These are phyloP conservation scores for Naematelia encephala DNA, from an alignment of 768 basidiomycete genomes.

Conservation along the genomic window DNA sequence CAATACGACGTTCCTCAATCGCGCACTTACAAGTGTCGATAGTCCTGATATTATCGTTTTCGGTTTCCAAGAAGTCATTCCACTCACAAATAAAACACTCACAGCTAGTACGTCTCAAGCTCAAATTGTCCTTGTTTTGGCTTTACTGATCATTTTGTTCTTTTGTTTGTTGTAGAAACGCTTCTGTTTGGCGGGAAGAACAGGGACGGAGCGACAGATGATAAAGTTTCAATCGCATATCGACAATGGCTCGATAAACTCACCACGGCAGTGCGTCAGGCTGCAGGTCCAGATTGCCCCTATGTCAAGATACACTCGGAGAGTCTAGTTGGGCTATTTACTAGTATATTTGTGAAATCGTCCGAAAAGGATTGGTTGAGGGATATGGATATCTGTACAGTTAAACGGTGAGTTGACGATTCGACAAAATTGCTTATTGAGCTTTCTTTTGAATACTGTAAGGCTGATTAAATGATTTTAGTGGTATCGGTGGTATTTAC, in stretches of 20 bases:
- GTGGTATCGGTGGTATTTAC: conserved; percentile 87
- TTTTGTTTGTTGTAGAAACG: conserved; percentile 57
- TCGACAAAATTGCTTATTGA: too few relatives aligned
- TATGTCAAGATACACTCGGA: conserved; percentile 82
- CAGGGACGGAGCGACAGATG: conserved; percentile 62
- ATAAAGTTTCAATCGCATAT: conserved; percentile 82
- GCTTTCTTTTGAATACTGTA: too few relatives aligned
- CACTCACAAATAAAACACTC: conserved; percentile 88
- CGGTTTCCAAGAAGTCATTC: conserved; percentile 94
- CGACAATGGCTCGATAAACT: conserved; percentile 84
- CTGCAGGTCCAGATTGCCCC: conserved; percentile 68
- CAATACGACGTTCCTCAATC: conserved; percentile 78
- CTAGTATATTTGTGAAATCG: conserved; percentile 64
- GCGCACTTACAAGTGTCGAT: conserved; percentile 68
- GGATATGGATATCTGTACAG: conserved; percentile 69
- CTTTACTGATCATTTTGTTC: not conserved
- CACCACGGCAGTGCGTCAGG: conserved; percentile 64
- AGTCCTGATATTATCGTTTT: conserved; percentile 85
- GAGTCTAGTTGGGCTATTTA: conserved; percentile 85
- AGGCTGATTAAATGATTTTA: conserved; percentile 7
- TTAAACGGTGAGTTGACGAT: conserved; percentile 62
- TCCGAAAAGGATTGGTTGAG: conserved; percentile 61
- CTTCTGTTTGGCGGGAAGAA: conserved; percentile 73
- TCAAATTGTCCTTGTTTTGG: not conserved
- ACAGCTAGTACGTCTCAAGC: conserved; percentile 61